Conservation (phyloP, 768 basidiomycete species). For the Mycena floridula region DNA sequence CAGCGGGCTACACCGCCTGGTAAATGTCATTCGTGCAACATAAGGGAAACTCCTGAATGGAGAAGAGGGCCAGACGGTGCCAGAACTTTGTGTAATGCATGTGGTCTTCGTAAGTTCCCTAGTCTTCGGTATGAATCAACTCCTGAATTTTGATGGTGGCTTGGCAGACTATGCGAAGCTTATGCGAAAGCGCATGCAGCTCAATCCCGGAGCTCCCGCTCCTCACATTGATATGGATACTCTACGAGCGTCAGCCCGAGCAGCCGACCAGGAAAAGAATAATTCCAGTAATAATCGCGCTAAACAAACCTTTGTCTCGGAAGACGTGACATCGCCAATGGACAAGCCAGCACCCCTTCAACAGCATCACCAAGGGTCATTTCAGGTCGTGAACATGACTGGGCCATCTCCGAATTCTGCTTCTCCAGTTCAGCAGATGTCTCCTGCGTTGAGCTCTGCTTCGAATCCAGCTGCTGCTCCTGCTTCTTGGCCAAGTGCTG, state of each 20-base stretch:
- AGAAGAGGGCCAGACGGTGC: conserved; percentile 80
- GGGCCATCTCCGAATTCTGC: conserved; percentile 11
- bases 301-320: conserved; percentile 4
- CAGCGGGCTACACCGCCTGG: conserved; percentile 83
- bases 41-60: conserved; percentile 87
- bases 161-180: conserved; percentile 79
- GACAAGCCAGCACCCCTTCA: conserved; percentile 14
- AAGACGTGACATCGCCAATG: conserved; percentile 19
- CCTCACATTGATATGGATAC: conserved; percentile 70
- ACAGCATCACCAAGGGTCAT: conserved; percentile 51
- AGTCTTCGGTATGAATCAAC: conserved; percentile 1
- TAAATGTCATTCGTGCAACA: conserved; percentile 85
- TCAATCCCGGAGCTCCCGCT: conserved; percentile 36
- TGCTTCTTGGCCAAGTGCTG: not conserved
- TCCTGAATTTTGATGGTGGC: not conserved
- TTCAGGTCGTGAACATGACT: conserved; percentile 42
- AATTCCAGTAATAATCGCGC: conserved; percentile 8
- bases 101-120: conserved; percentile 66
- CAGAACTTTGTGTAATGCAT: conserved; percentile 79
- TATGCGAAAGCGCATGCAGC: conserved; percentile 73
- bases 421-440: not conserved
- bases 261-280: conserved; percentile 38
- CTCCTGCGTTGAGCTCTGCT: not conserved
- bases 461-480: not conserved
- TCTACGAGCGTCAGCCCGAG: conserved; percentile 65